phyloP scores from a whole-genome alignment of 768 basidiomycete species.

The Leccinum aurantiacum region DNA sequence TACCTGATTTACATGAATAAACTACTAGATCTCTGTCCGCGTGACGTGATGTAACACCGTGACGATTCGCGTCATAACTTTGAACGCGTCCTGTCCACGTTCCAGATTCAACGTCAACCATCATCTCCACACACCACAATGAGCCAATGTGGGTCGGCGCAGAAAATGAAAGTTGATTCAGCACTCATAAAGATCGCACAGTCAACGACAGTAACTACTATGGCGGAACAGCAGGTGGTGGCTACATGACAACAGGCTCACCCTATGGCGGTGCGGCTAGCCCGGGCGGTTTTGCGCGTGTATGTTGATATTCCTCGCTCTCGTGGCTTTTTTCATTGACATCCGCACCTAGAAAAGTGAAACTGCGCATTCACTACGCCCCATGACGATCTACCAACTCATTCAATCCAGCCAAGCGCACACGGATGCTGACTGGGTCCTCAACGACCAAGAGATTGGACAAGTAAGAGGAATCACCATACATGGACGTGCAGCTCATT shows the following conservation, averaged over 20 bases:
- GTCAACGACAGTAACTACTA: constrained; percentile 43
- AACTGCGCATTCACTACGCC: constrained; percentile 55
- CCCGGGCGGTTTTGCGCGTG: constrained; percentile 52
- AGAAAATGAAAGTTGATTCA: neutral
- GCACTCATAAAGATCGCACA: constrained; percentile 12
- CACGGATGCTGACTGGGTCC: constrained; percentile 83
- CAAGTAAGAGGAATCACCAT: constrained; percentile 49
- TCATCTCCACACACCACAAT: constrained; percentile 26
- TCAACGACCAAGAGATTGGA: constrained; percentile 79
- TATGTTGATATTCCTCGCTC: constrained; percentile 25
- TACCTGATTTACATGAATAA: constrained; percentile 1
- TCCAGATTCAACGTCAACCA: constrained; percentile 2
- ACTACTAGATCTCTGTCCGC: neutral
- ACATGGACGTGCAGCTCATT: constrained; percentile 3
- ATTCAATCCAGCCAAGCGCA: constrained; percentile 77
- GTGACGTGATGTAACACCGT: constrained; percentile 21
- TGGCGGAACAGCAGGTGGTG: constrained; percentile 47
- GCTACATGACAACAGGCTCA: constrained; percentile 59
- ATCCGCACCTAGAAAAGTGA: constrained; percentile 34
- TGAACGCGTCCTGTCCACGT: constrained; percentile 19
- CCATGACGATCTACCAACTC: constrained; percentile 78
- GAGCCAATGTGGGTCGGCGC: constrained; percentile 42
- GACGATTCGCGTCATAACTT: constrained; percentile 29
- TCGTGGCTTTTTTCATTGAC: neutral
- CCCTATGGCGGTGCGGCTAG: constrained; percentile 57